A percentile compares a stretch with the other conserved stretches of the same genome.
Evolutionary conservation across 2,329 filamentous ascomycete species (phyloP).

Genomic region (Tolypocladium amazonense): DNA sequence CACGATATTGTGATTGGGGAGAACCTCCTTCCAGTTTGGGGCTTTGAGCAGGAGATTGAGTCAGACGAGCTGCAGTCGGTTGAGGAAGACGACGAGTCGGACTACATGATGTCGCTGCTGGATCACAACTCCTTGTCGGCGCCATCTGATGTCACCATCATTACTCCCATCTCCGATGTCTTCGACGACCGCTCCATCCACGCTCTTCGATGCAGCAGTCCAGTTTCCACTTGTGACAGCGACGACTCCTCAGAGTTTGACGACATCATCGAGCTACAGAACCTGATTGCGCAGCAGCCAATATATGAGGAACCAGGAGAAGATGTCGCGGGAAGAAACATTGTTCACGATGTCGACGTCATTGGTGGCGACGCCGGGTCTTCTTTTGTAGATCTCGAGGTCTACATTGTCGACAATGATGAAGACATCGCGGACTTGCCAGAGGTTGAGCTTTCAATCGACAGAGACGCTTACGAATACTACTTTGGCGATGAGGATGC

Average conservation of each 20-base stretch:
- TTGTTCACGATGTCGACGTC: slow-evolving; percentile 17
- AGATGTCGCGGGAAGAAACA: slow-evolving; percentile 6
- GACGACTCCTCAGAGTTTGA: slow-evolving; percentile 6
- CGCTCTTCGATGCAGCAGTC: neutral
- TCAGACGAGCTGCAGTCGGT: neutral
- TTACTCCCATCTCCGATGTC: neutral
- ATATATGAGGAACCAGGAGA: slow-evolving; percentile 7
- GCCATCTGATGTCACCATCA: neutral
- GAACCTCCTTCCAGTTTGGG: slow-evolving; percentile 19
- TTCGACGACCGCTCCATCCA: neutral
- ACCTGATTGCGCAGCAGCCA: slow-evolving; percentile 9
- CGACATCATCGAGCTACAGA: slow-evolving; percentile 8
- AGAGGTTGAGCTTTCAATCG: slow-evolving; percentile 18
- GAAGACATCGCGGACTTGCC: slow-evolving; percentile 14
- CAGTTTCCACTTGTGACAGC: neutral
- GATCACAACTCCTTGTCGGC: neutral
- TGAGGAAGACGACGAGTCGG: neutral
- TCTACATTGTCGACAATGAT: slow-evolving; percentile 16
- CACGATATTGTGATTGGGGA: slow-evolving; percentile 13
- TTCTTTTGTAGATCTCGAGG: slow-evolving; percentile 15
- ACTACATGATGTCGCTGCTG: neutral
- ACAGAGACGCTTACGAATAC: slow-evolving; percentile 14
- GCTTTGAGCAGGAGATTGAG: neutral
- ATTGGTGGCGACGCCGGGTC: slow-evolving; percentile 1
- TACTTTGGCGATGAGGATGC: slow-evolving; percentile 10